phyloP scores from a whole-genome alignment of 768 basidiomycete species.

The Panaeolus cyanescens region DNA sequence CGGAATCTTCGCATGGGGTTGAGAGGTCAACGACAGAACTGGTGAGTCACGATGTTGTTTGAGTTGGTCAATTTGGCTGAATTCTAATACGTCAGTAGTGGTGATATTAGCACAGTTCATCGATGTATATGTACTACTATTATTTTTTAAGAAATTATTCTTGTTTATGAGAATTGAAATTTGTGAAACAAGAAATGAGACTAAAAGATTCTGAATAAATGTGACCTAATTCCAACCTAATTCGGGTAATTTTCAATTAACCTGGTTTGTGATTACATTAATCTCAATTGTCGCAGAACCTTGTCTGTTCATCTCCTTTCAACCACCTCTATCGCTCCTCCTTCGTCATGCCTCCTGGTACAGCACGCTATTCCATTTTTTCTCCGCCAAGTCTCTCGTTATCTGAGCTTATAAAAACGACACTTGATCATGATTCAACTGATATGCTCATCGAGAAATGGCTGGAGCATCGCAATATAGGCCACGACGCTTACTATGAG shows the following conservation, averaged over 20 bases:
- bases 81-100: slow-evolving; percentile 3
- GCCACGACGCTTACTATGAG: slow-evolving; percentile 71
- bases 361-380: slow-evolving; percentile 61
- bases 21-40: slow-evolving; percentile 47
- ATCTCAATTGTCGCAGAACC: slow-evolving; percentile 18
- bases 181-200: not conserved
- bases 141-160: not conserved
- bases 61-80: not conserved
- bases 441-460: slow-evolving; percentile 83
- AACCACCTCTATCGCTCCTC: slow-evolving; percentile 7
- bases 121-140: not conserved
- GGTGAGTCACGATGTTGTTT: slow-evolving; percentile 28
- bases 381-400: slow-evolving; percentile 68
- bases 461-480: slow-evolving; percentile 67
- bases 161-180: not conserved
- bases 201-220: not conserved
- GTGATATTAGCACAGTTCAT: not conserved
- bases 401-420: slow-evolving; percentile 80
- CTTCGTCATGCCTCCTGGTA: slow-evolving; percentile 41
- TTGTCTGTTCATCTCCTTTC: slow-evolving; percentile 13
- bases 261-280: slow-evolving; percentile 10
- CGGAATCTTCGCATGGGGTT: slow-evolving; percentile 23
- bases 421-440: slow-evolving; percentile 73
- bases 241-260: slow-evolving; percentile 26
- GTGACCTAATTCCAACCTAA: slow-evolving; percentile 24